phyloP scores from a whole-genome alignment of 2,329 filamentous ascomycete species.

The Neodidymelliopsis sp. region DNA sequence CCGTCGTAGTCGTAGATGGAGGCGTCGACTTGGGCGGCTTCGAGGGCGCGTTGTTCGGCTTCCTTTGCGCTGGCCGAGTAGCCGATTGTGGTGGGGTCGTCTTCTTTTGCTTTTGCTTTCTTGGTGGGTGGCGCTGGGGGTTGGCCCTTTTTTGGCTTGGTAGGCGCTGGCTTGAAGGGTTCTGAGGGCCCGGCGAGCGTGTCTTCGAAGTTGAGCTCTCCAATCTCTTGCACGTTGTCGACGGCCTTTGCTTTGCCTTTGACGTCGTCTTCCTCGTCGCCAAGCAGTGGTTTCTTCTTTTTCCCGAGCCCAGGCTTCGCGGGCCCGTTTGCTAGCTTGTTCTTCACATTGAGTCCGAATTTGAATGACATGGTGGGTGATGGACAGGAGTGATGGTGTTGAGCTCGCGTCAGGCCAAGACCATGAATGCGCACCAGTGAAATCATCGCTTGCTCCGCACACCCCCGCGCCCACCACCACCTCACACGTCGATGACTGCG shows the following conservation, averaged over 20 bases:
- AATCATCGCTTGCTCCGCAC: constrained; percentile 32
- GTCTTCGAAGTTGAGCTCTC: constrained; percentile 63
- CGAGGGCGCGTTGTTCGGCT: constrained; percentile 69
- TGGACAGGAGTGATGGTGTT: constrained; percentile 4
- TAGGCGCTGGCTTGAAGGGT: constrained; percentile 30
- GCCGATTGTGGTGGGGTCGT: constrained; percentile 54
- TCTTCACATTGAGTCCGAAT: constrained; percentile 67
- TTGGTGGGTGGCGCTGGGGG: constrained; percentile 42
- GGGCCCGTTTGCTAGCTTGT: constrained; percentile 54
- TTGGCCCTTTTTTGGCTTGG: constrained; percentile 49
- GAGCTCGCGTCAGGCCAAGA: constrained; percentile 28
- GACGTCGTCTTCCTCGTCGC: constrained; percentile 61
- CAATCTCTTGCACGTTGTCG: constrained; percentile 63
- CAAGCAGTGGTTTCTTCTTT: constrained; percentile 19
- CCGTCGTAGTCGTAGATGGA: constrained; percentile 87
- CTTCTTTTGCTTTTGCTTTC: constrained; percentile 49
- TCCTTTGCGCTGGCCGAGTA: constrained; percentile 72
- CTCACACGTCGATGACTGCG: background rate
- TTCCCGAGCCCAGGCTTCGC: constrained; percentile 38
- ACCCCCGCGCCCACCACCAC: constrained; percentile 26
- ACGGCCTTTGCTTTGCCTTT: constrained; percentile 44
- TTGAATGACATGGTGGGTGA: constrained; percentile 52
- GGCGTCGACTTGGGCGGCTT: constrained; percentile 72
- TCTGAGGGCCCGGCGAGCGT: constrained; percentile 46
- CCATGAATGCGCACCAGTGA: constrained; percentile 35